Base-by-base conservation (phyloP, 129 eudicot species). In the Ambrosia trifida region DNA sequence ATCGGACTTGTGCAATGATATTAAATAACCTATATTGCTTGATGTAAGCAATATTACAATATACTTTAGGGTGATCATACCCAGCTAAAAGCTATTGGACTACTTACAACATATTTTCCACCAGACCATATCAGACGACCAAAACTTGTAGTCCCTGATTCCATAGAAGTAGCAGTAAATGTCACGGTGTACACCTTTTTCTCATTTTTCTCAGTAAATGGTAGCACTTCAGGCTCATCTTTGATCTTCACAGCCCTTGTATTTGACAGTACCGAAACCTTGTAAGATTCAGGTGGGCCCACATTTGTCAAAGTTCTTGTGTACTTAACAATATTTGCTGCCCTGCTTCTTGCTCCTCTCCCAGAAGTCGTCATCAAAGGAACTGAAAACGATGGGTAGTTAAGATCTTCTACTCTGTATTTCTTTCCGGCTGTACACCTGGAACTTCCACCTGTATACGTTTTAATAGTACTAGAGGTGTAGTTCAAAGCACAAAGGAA, bases 11-110 rank as follows among this genome's bases (percentile, higher is more conserved):
- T 46, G 50, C 50, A 44, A 58, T 36, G 14, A 74, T 52, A 16
- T 68, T 68, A 66, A 45, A 30, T 62, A 49, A 76, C 72, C 68
- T 75, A 73, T 77, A 70, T 70, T 81, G 72, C 76, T 72, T 67
- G 8, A 49, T 70, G 50, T 38, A 72, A 7, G 72, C 50, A 70
- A 57, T 72, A 60, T 41, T 24, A 75, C 53, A 68, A 49, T 16
- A 59, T 62, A 18, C 31, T 52, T 64, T 74, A 51, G 28, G 6
- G n/a, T 32, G 53, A 72, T 83, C 81, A 87, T 45, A 68, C 83
- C 95, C 96, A 90, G 38, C 88, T 89, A 57, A 89, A 77, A 30
- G 85, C 91, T 20, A 88, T 80, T 28, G 97, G 95, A 75, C 91
- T 90, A 30, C 81, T 71, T 49, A 91, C 92, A 7, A 68, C 61